Evolutionary conservation across 2,329 filamentous ascomycete species (phyloP), one percentile per base, ranked within the genome.

Genomic region (Arthrobotrys conoides): DNA sequence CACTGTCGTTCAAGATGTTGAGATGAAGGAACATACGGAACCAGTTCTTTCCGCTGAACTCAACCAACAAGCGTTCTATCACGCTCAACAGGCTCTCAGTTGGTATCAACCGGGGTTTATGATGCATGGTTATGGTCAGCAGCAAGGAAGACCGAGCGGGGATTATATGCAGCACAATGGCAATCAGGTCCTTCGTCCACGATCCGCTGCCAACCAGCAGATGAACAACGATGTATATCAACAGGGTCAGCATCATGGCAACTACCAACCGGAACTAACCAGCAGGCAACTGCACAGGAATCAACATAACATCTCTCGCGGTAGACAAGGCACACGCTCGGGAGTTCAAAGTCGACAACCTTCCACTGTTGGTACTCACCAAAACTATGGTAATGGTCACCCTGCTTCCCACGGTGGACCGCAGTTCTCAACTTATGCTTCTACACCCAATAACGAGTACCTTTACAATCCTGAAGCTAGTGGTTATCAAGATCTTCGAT

Each of bases 301-400:
- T 14, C 73, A 77, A 22, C 57, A 71, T 33, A 63, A 63, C 24
- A 3, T 63, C 20, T 51, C 67, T 24, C 67, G 73, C 8, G 73
- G 73, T 9, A 33, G 73, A 10, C 73, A 77, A 20, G 63, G 46
- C 12, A 63, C 67, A 20, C 67, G 63, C 36, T 71, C 73, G 20
- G 67, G 67, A 55, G 73, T 20, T 1, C 67, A 71, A 3, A 77
- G 67, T 57, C 73, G 73, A 27, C 68, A 71, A 33, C 49, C 38
- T 12, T 71, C 67, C 14, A 27, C 57, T 14, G 27, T 27, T 27
- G 57, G 61, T 48, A 24, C 30, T 12, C 73, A 67, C 14, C 67
- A 77, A 20, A 38, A 16, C 27, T 76, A 76, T 16, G 72, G 36
- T 18, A 41, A 24, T 27, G 12, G 48, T 10, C 22, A 55, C 18